Evolutionary conservation across 768 basidiomycete genomes (phyloP), one percentile per base, ranked within the genome.

Genomic region (Lactarius tabidus): DNA sequence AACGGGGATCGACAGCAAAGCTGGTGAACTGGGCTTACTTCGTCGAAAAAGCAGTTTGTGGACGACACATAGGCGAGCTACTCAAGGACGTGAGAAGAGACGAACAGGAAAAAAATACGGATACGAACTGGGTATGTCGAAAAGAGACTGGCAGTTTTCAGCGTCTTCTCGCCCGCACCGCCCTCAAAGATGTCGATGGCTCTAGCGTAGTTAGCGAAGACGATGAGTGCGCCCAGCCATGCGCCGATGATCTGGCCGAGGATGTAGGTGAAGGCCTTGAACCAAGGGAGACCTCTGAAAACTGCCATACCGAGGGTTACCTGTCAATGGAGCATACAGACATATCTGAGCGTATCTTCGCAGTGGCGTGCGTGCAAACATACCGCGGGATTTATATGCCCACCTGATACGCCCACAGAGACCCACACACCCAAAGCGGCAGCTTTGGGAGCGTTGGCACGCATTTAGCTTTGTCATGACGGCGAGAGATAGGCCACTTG

Each of bases 231-330:
- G 20, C 86, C 88, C 52, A 83, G 78, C 36, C 87, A 69, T 2
- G 75, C 87, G 33, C 88, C 89, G 59, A 88, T 72, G 18, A 87
- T 60, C 72, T 90, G 89, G 1, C 85, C 81, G 57, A 84, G 70
- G 45, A 89, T 82, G 72, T 85, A 91, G 23, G 69, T 79, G 1
- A 90, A 90, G 0, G 91, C 91, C 73, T 93, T 93, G 69, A 79
- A 81, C 87, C 89, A 89, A 0, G 91, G 88, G 74, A 93, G 93
- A 51, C 81, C 80, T 67, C 91, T 84, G 74, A 85, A 85, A 3
- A 83, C 78, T 5, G 88, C 89, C 55, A 92, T 71, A 12, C 84
- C 79, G 54, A 93, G 75, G 17, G 91, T 93, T 38, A 92, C 81
- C 86, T 88, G 26, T 18, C 14, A 48, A 38, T 28, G 38, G 9